Conservation (phyloP, 805 yeast genomes). For the Pichia gijzeniarum region DNA sequence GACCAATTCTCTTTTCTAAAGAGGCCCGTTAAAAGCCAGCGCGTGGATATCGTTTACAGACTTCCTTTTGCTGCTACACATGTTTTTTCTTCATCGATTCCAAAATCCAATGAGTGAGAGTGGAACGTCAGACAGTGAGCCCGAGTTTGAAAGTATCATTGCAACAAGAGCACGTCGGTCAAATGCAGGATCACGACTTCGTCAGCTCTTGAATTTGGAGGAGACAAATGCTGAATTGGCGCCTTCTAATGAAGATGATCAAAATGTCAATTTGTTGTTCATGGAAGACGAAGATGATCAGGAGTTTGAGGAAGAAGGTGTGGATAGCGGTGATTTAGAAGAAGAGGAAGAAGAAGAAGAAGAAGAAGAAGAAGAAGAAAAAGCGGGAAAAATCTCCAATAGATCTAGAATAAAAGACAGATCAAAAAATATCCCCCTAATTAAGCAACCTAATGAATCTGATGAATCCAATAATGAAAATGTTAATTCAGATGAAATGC, state of each 20-base stretch:
- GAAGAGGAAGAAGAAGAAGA: constrained; percentile 25
- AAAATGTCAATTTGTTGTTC: constrained; percentile 63
- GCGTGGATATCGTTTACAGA: no score
- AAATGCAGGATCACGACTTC: constrained; percentile 86
- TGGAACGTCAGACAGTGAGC: constrained; percentile 26
- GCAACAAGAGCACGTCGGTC: constrained; percentile 71
- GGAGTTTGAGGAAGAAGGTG: constrained; percentile 35
- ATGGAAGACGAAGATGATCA: constrained; percentile 56
- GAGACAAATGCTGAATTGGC: constrained; percentile 31
- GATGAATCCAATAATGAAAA: constrained; percentile 25
- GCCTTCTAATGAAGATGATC: constrained; percentile 56
- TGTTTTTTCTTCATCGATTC: no score
- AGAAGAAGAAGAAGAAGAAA: constrained; percentile 22
- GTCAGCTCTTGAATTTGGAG: constrained; percentile 65
- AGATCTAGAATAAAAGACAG: background rate
- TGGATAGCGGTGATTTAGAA: constrained; percentile 27
- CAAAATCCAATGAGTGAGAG: constrained; percentile 3
- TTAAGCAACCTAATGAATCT: constrained; percentile 22
- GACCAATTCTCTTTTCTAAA: no score
- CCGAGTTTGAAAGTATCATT: constrained; percentile 48
- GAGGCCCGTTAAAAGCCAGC: no score
- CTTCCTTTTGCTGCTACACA: no score
- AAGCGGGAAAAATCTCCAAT: no score
- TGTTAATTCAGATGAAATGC: constrained; percentile 30
- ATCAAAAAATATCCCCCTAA: background rate